Evolutionary conservation across 2,329 filamentous ascomycete genomes (phyloP).

Genomic region (Harringtonia aguacate): DNA sequence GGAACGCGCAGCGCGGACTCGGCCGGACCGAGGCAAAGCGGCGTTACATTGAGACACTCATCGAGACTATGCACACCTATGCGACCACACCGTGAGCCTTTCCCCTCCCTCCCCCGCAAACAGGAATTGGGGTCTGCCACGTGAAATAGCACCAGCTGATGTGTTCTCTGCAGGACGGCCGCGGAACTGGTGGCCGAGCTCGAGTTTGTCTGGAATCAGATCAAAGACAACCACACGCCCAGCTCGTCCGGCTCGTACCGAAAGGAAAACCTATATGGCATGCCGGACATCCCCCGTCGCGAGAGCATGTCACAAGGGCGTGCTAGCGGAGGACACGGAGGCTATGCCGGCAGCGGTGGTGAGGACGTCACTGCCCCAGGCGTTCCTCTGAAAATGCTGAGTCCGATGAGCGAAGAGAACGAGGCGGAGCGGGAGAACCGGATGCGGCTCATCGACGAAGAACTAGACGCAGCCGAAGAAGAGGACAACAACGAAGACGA

Average conservation of each 20-base stretch:
- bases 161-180: slow-evolving; percentile 47
- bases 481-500: slow-evolving; percentile 27
- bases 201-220: slow-evolving; percentile 99
- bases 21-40: slow-evolving; percentile 88
- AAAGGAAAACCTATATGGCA: slow-evolving; percentile 23
- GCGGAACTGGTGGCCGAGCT: slow-evolving; percentile 82
- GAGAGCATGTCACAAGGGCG: slow-evolving; percentile 1
- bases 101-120: background rate
- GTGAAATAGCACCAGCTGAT: background rate
- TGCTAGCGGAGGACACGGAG: background rate
- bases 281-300: background rate
- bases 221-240: slow-evolving; percentile 71
- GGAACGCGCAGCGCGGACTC: slow-evolving; percentile 78
- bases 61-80: slow-evolving; percentile 94
- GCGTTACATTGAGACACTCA: slow-evolving; percentile 84
- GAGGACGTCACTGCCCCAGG: background rate
- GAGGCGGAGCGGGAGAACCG: slow-evolving; percentile 49
- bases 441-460: slow-evolving; percentile 25
- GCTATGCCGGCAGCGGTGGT: background rate
- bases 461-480: slow-evolving; percentile 23
- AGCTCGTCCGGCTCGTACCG: slow-evolving; percentile 45
- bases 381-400: slow-evolving; percentile 58
- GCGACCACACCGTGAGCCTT: slow-evolving; percentile 67
- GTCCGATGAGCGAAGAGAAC: slow-evolving; percentile 77
- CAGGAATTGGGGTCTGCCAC: background rate